Conservation (phyloP, 805 yeast species). For the Cyberlindnera bimundalis region DNA sequence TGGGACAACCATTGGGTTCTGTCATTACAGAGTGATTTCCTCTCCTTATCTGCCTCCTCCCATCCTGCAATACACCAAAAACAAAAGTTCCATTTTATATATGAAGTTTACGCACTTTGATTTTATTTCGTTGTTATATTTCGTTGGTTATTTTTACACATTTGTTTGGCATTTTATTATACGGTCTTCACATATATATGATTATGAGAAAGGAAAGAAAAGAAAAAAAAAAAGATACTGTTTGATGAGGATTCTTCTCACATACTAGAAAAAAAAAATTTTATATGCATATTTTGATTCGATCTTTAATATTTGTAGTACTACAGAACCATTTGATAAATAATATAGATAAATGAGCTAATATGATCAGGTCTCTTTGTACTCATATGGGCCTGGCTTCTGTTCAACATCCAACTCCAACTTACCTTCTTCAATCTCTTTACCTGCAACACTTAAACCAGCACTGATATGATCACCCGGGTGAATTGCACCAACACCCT, state of each 20-base stretch:
- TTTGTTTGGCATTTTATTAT: slow-evolving; percentile 3
- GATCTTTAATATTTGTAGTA: neutral
- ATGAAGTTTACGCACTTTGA: slow-evolving; percentile 6
- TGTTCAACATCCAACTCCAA: slow-evolving; percentile 34
- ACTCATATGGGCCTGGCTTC: slow-evolving; percentile 60
- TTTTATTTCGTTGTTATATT: slow-evolving; percentile 1
- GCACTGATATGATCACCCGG: slow-evolving; percentile 82
- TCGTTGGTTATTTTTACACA: neutral
- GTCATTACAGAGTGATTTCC: no score
- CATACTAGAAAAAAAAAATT: neutral
- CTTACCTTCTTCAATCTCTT: slow-evolving; percentile 46
- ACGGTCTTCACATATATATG: neutral
- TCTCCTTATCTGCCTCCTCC: no score
- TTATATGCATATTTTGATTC: neutral
- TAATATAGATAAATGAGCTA: neutral
- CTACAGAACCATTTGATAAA: neutral
- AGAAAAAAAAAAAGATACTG: neutral
- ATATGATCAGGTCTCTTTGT: slow-evolving; percentile 36
- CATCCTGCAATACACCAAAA: no score
- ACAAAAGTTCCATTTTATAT: slow-evolving; percentile 2
- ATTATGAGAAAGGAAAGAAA: neutral
- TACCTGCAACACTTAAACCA: slow-evolving; percentile 51
- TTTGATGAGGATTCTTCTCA: neutral
- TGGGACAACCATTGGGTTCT: slow-evolving; percentile 78
- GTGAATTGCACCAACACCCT: slow-evolving; percentile 83